Conservation (phyloP, 2,329 filamentous ascomycete species). For the Hyphodiscus sp. region DNA sequence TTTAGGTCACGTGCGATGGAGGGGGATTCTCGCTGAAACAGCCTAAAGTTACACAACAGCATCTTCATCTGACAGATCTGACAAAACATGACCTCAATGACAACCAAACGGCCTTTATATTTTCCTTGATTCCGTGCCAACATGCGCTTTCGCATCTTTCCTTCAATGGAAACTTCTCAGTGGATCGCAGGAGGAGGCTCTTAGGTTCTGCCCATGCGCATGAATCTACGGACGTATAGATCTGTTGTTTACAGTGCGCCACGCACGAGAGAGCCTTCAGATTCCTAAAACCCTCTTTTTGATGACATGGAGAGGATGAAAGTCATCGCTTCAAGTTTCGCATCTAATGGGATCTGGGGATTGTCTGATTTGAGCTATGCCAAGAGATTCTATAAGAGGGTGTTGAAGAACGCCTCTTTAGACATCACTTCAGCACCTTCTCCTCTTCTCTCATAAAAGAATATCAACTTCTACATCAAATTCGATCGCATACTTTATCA, state of each 20-base stretch:
- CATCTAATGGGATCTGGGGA: too few relatives aligned
- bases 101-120: neutral
- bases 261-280: neutral
- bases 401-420: neutral
- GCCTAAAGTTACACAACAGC: neutral
- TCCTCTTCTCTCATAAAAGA: neutral
- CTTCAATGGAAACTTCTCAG: neutral
- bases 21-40: neutral
- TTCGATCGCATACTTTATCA: neutral
- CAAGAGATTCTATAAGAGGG: neutral
- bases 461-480: neutral
- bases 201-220: neutral
- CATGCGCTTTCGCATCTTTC: neutral
- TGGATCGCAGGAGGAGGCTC: neutral
- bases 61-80: neutral
- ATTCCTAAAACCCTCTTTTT: too few relatives aligned
- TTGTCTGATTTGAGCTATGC: too few relatives aligned
- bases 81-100: neutral
- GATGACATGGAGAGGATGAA: too few relatives aligned
- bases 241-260: neutral
- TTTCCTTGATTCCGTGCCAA: neutral
- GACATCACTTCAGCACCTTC: neutral
- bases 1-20: neutral
- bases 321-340: too few relatives aligned
- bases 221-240: neutral